These are phyloP conservation scores for Oryza rufipogon DNA, from an alignment of 176 grass and related monocot species.

Conservation along the genomic window DNA sequence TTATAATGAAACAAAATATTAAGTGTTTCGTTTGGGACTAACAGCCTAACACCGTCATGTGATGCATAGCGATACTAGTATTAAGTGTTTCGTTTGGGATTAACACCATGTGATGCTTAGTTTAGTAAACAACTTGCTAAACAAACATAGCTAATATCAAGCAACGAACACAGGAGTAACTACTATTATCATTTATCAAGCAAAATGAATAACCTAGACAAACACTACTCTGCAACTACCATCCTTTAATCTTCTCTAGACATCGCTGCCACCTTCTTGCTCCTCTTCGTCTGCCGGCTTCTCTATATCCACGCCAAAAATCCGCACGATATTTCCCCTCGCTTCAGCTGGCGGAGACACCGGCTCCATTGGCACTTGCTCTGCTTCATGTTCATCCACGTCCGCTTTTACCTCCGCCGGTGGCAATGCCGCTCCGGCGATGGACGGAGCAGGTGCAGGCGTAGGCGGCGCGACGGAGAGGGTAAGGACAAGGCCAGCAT, in stretches of 20 bases:
- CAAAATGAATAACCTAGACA: neutral
- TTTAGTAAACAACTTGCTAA: too few relatives aligned
- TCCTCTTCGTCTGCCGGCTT: neutral
- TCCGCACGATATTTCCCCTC: neutral
- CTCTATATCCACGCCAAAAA: conserved; percentile 42
- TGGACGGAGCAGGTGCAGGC: neutral
- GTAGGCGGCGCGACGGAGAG: neutral
- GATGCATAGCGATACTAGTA: too few relatives aligned
- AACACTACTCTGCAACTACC: too few relatives aligned
- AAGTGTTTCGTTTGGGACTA: too few relatives aligned
- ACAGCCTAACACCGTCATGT: too few relatives aligned
- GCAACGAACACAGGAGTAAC: neutral
- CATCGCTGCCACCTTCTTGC: neutral
- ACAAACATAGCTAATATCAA: too few relatives aligned
- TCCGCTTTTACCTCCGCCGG: neutral
- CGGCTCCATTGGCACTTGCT: neutral
- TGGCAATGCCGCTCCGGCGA: neutral
- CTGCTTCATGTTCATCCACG: neutral
- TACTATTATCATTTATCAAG: neutral
- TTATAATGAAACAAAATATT: too few relatives aligned
- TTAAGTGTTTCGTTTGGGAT: too few relatives aligned
- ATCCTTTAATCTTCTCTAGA: neutral
- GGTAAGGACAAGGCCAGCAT: neutral
- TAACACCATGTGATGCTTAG: too few relatives aligned
- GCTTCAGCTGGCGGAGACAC: neutral